Conservation (phyloP, 371 early-diverging fungal genomes). For the Dichotomocladium elegans region DNA sequence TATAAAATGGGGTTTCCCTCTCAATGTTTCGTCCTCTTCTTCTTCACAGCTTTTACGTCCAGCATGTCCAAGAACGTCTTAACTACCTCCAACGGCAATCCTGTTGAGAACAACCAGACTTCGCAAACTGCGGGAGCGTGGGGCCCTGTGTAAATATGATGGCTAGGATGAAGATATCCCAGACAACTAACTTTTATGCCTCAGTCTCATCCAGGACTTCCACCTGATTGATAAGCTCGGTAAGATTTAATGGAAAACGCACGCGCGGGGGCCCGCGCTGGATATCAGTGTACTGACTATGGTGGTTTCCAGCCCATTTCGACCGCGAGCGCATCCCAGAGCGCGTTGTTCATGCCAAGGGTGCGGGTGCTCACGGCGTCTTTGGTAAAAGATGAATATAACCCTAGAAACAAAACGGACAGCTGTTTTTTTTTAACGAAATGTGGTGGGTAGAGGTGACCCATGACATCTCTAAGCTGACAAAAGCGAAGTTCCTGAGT, state of each 20-base stretch:
- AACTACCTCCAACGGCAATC: conserved; percentile 56
- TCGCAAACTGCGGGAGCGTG: conserved; percentile 55
- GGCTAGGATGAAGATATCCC: neutral
- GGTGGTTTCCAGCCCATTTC: conserved; percentile 55
- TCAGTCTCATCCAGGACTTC: conserved; percentile 61
- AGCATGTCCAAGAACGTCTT: conserved; percentile 17
- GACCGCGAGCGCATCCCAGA: conserved; percentile 83
- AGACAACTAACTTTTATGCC: neutral
- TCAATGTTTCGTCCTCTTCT: no score
- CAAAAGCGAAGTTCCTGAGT: conserved; percentile 74
- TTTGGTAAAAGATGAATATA: no score
- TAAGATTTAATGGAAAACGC: neutral
- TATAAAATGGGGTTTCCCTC: no score
- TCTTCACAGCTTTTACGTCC: no score
- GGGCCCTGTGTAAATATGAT: conserved; percentile 29
- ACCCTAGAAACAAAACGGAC: neutral
- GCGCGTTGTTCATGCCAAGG: conserved; percentile 83
- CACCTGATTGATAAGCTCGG: conserved; percentile 74
- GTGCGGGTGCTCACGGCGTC: conserved; percentile 79
- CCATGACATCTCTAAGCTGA: conserved; percentile 64
- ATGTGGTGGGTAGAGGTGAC: conserved; percentile 54
- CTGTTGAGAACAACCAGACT: conserved; percentile 65
- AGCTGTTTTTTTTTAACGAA: neutral
- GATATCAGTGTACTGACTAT: neutral
- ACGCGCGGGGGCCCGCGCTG: no score